Base-by-base conservation (phyloP, 2,329 filamentous ascomycete genomes). In the Pyrenochaeta sp. region DNA sequence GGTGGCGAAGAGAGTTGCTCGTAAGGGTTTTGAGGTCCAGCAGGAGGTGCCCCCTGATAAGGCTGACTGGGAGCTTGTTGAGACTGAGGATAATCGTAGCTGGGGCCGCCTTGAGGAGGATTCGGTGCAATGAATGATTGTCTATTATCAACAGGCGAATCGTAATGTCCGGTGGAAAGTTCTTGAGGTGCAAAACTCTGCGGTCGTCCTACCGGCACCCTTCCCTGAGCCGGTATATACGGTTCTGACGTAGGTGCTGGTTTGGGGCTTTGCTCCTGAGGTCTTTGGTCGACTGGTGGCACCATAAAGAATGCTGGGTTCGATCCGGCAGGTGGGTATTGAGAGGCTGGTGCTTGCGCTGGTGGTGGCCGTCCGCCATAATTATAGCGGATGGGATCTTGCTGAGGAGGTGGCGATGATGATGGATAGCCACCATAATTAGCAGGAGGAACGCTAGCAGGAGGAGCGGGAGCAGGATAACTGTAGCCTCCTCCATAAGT, bases 401-500 rank as follows among this genome's bases (percentile, higher is more conserved):
- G 68, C 31, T 67, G 65, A 9, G 64, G 66, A 23, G 67, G 49
- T 30, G 68, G 63, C 9, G 65, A 62, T 19, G 57, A 54, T 3
- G 69, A 60, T 29, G 69, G 62, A 37, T 70, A 71, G n/a, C 59
- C 65, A 11, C 48, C 48, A 38, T 67, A 66, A 21, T 61, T 52
- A 7, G 55, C 60, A 13, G 61, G 61, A 6, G 64, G 61, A n/a
- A n/a, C n/a, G n/a, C 59, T 64, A 11, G 50, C 48, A 38, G 65
- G 65, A 21, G 60, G 51, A 7, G 55, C 60, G 14, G 61, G 61
- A 6, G 64, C 60, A 1, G 64, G 63, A 22, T 62, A 68, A 24
- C 65, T 69, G 48, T 70, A 69, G 6, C 53, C 65, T 18, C 61
- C 86, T 60, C 88, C 86, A 67, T 93, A 94, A 55, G 81, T 84